Percentiles rank a stretch among this genome's conserved stretches.
These are phyloP conservation scores for Suillus cothurnatus DNA, from an alignment of 768 basidiomycete species.

Conservation along the genomic window DNA sequence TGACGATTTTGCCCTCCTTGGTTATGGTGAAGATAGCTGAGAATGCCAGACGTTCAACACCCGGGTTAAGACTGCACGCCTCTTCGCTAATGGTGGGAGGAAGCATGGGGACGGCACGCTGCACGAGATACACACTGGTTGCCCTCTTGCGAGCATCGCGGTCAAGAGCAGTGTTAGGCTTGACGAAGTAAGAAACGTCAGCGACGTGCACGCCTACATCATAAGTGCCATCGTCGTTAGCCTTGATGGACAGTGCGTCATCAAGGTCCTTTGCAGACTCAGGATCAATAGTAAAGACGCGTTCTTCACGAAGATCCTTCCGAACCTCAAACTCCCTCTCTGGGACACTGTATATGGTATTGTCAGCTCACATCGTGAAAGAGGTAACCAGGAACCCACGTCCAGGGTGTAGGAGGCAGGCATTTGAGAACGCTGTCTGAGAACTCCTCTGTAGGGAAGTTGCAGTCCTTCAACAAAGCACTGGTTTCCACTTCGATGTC, in stretches of 20 bases:
- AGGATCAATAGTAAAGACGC: conserved; percentile 95
- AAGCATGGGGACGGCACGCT: conserved; percentile 96
- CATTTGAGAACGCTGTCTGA: conserved; percentile 94
- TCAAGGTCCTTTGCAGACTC: conserved; percentile 89
- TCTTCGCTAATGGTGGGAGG: conserved; percentile 93
- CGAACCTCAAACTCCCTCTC: conserved; percentile 87
- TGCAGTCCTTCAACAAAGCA: conserved; percentile 96
- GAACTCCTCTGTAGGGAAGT: conserved; percentile 98
- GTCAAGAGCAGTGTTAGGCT: conserved; percentile 95
- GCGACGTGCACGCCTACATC: conserved; percentile 95
- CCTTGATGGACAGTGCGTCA: conserved; percentile 89
- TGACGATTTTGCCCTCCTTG: conserved; percentile 75
- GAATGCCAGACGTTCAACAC: conserved; percentile 89
- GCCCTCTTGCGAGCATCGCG: conserved; percentile 97
- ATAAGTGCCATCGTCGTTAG: conserved; percentile 89
- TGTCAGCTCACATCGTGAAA: conserved; percentile 14
- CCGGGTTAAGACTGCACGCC: conserved; percentile 88
- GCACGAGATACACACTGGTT: conserved; percentile 95
- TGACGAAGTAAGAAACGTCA: conserved; percentile 94
- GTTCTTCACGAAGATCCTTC: conserved; percentile 81
- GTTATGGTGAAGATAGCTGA: conserved; percentile 87
- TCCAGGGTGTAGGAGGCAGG: conserved; percentile 94
- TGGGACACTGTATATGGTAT: conserved; percentile 59
- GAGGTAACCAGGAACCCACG: conserved; percentile 45
- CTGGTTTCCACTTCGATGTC: conserved; percentile 98